A percentile compares a stretch with the other conserved stretches of the same genome.
Evolutionary conservation across 2,329 filamentous ascomycete species (phyloP).

Genomic region (Hymenotorrendiella dingleyae): DNA sequence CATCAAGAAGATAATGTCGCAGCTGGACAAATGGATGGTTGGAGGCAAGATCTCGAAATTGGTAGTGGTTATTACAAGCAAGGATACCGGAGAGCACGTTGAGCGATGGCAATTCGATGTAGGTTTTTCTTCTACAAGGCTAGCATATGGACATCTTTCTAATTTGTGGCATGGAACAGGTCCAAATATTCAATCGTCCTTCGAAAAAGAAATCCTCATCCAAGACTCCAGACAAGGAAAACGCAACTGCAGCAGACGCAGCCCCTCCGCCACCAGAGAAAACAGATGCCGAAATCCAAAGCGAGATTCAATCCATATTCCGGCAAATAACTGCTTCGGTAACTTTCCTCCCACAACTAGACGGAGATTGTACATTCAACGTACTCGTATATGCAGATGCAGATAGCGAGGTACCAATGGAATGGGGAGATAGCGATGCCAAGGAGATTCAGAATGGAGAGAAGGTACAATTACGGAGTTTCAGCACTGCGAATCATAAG

Average conservation of each 20-base stretch:
- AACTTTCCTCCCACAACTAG: slow-evolving; percentile 89
- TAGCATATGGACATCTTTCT: background rate
- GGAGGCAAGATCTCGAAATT: slow-evolving; percentile 96
- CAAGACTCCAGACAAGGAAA: slow-evolving; percentile 62
- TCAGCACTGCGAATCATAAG: slow-evolving; percentile 89
- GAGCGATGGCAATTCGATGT: slow-evolving; percentile 99
- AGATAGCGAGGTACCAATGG: slow-evolving; percentile 91
- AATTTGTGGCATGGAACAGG: too few relatives aligned
- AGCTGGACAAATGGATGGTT: slow-evolving; percentile 96
- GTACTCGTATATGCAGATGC: slow-evolving; percentile 96
- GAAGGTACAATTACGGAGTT: slow-evolving; percentile 90
- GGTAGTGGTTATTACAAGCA: slow-evolving; percentile 93
- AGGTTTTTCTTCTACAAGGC: too few relatives aligned
- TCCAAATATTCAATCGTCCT: slow-evolving; percentile 50
- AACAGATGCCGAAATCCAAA: slow-evolving; percentile 87
- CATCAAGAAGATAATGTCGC: slow-evolving; percentile 98
- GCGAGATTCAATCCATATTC: slow-evolving; percentile 94
- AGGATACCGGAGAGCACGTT: slow-evolving; percentile 92
- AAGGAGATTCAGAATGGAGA: slow-evolving; percentile 93
- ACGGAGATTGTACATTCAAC: slow-evolving; percentile 96
- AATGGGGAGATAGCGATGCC: slow-evolving; percentile 97
- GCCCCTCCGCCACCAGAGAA: slow-evolving; percentile 53
- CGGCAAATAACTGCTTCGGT: slow-evolving; percentile 97
- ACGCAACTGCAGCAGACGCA: slow-evolving; percentile 49
- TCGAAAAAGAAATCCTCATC: slow-evolving; percentile 40